Base-by-base conservation (phyloP, 495 filamentous ascomycete genomes). In the Mytilinidion resinicola region DNA sequence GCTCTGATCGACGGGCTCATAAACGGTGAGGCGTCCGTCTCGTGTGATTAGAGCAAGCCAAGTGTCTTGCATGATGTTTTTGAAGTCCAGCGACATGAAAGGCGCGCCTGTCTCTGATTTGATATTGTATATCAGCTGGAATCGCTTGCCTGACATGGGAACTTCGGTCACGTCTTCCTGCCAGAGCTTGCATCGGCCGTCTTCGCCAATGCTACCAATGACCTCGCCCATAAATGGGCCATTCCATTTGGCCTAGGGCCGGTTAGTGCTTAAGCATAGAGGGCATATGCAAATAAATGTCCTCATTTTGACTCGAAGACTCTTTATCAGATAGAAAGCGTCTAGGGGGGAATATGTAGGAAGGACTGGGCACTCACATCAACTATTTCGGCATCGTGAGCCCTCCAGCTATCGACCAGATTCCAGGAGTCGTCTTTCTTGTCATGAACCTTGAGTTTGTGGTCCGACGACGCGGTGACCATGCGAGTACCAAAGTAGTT, bases 381-480 rank as follows among this genome's bases (percentile, higher is more conserved):
- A 61, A 88, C 78, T 57, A 99, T 88, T 74, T 96, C 93, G 25
- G 89, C 89, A 63, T 88, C 86, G 69, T 99, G 93, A 12, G 89
- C 95, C 55, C 83, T 82, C 90, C 93, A 96, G 50, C 83, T 88
- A 67, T 96, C 93, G 63, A 82, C 85, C 42, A 91, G 72, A 39
- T 82, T 80, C 90, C 90, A 96, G 48, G 61, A 48, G 15, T 83
- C 75, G 61, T 84, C 83, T 59, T 91, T 81, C 42, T 79, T 72
- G 69, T 95, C 90, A 80, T 90, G 97, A 34, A 97, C 87, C 69
- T 90, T 90, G 63, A 99, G 86, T 68, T 86, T 88, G 67, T 96
- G 95, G 72, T 99, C 93, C 2, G 90, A 86, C 37, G 88, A 93
- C 33, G 88, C 89, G 10, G 91, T 91, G 33, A 91, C 88, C 73